Evolutionary conservation across 2,329 filamentous ascomycete species (phyloP), one percentile per base, ranked within the genome.

Genomic region (Penicillium sp.): DNA sequence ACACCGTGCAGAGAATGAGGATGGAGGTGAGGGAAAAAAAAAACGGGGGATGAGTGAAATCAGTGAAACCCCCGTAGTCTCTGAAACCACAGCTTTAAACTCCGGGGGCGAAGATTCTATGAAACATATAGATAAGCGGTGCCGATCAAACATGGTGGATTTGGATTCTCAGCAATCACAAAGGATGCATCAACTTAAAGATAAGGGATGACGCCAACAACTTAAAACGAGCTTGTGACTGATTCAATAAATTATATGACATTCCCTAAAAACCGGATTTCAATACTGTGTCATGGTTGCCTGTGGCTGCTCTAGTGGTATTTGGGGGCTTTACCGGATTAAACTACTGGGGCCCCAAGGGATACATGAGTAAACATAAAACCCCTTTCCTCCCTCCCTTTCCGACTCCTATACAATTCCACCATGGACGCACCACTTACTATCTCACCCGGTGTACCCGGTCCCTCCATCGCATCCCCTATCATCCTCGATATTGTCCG

Each of bases 401-500:
- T 33, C 26, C 18, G 6, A 3, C 23, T 12, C 8, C 8, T 7
- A 11, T 20, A 4, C n/a, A 20, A 20, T 4, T 12, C 12, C 8
- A 66, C 46, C 49, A 76, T 76, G 74, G 74, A 67, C 54, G 71
- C 73, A 15, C 69, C 74, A 23, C 68, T 72, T 31, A 59, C 73
- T 20, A 69, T 69, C 48, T 54, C 70, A 44, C 57, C 67, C 54
- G 60, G 56, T 43, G 54, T 61, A 43, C 60, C 63, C 29, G 61
- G 54, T 49, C 59, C 67, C 7, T 53, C 69, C 20, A 56, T 65
- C 18, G 58, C 68, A 5, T 61, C 70, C 2, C 57, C 64, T 6
- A 48, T 61, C 22, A 61, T 60, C 31, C 67, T 77, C 50, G 75
- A 78, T 49, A 73, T 77, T 44, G 75, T 78, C 50, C 76, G 77